Evolutionary conservation across 148 eudicot species (phyloP), one percentile per base, ranked within the genome.

Genomic region (Suaeda aralocaspica): DNA sequence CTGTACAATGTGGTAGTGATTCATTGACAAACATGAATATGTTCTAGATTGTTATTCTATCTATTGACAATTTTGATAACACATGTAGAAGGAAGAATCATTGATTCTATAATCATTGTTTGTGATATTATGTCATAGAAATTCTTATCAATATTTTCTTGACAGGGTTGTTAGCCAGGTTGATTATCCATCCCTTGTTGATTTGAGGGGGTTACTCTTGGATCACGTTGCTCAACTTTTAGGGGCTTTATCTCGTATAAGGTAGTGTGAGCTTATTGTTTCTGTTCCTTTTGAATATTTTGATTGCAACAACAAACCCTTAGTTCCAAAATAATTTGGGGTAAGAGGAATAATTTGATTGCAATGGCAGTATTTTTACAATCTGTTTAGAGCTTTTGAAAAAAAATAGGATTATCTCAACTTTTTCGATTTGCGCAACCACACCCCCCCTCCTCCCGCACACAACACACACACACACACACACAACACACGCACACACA

Each of bases 101-200:
- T 34, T 44, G 24, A 25, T 29, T 59, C 3, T n/a, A 42, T 70
- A 28, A 25, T 9, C 13, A 19, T 21, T 34, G 51, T 30, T 55
- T 61, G 13, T 24, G 5, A 13, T 29, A n/a, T 12, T 73, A 42
- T 52, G 9, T n/a, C 19, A 11, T 21, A 42, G 45, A 45, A 15
- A 56, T 16, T 31, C 63, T 73, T 36, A 66, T 30, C 44, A 6
- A 44, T 15, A 28, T 65, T 72, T 53, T 71, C 36, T 24, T 74
- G 78, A 76, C 93, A 94, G 99, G 96, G 89, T 87, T 80, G 99
- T 94, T 52, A 94, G 97, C 87, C 97, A 94, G 79, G 90, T 89
- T 73, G 99, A 94, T 56, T 94, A 94, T 82, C 99, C 99, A 59
- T 94, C 99, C 45, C 83, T 94, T 76, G 97, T 94, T 44, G 99